Evolutionary conservation across 352 stramenopile genomes (phyloP), one percentile per base, ranked within the genome.

Genomic region (Phytophthora gonapodyides): DNA sequence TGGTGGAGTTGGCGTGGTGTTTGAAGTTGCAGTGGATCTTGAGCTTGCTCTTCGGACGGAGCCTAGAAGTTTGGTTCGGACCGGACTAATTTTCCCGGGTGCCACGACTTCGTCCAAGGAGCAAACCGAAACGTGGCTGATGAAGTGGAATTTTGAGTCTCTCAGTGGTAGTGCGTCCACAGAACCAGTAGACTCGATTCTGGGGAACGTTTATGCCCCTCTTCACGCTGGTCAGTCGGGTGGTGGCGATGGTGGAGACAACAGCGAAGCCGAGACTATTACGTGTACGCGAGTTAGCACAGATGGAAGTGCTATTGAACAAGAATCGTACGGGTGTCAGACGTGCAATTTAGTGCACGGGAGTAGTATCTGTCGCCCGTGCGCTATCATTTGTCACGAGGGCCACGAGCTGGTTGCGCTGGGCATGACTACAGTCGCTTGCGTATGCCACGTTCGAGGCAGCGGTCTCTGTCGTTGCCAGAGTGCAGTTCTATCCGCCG

Each of bases 341-440:
- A 94, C 84, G 4, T 96, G 87, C 58, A 83, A 73, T 57, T 66
- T 94, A 11, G 59, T 92, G 19, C 82, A 94, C 64, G 79, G 75
- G 19, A 85, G 62, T 46, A 67, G 72, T 5, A 64, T 96, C 15
- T 96, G 87, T 43, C 78, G 70, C 35, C 38, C 74, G 7, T 96
- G 88, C 55, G 84, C 84, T n/a, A 51, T 70, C 2, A 67, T 90
- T 48, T 96, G 88, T 38, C 88, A 96, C 30, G 75, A 92, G 60
- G 82, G 83, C 1, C 88, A 96, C 38, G 86, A 96, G 53, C 61
- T 96, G 15, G 81, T 96, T 17, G 76, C 75, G 24, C 80, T 93
- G 66, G 86, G 88, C 15, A 75, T 80, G 24, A 73, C 80, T 21
- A 85, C 78, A 9, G 83, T 79, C 24, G 83, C 82, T 30, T 96